Evolutionary conservation across 768 basidiomycete species (phyloP).

Genomic region (Leccinum pellstonianum): DNA sequence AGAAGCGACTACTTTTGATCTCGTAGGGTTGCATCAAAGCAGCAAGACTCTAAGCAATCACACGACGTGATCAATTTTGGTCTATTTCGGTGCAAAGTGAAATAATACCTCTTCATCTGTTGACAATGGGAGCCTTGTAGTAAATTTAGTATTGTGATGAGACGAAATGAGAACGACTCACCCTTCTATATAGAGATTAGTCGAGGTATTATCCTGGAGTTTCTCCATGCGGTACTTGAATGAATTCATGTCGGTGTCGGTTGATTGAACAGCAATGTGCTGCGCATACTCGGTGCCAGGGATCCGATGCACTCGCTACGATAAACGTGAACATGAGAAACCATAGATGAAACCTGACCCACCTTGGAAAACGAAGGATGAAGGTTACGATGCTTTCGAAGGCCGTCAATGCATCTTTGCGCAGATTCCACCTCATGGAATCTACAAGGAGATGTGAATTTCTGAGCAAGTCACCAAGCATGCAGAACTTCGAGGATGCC

Average conservation of each 20-base stretch:
- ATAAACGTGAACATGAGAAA: background rate
- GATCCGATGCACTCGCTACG: slow-evolving; percentile 73
- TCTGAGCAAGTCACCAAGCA: background rate
- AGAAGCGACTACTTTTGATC: slow-evolving; percentile 76
- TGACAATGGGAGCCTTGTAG: slow-evolving; percentile 58
- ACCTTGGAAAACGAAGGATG: slow-evolving; percentile 90
- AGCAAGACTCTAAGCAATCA: slow-evolving; percentile 48
- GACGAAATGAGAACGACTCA: slow-evolving; percentile 23
- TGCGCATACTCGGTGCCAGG: slow-evolving; percentile 69
- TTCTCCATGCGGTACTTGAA: slow-evolving; percentile 84
- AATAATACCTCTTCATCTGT: slow-evolving; percentile 58
- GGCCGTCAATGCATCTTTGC: slow-evolving; percentile 67
- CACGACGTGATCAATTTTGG: background rate
- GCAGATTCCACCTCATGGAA: slow-evolving; percentile 68
- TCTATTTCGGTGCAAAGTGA: background rate
- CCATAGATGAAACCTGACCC: slow-evolving; percentile 7
- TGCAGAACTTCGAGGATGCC: slow-evolving; percentile 28
- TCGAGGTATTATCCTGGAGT: slow-evolving; percentile 61
- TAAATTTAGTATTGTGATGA: background rate
- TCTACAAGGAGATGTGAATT: slow-evolving; percentile 35
- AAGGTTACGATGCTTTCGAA: slow-evolving; percentile 71
- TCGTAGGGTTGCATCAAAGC: slow-evolving; percentile 67
- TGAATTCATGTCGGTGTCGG: slow-evolving; percentile 36
- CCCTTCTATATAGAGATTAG: slow-evolving; percentile 83
- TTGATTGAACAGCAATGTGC: slow-evolving; percentile 20